Base-by-base conservation (phyloP, 2,329 filamentous ascomycete genomes). In the Fusarium sp. region DNA sequence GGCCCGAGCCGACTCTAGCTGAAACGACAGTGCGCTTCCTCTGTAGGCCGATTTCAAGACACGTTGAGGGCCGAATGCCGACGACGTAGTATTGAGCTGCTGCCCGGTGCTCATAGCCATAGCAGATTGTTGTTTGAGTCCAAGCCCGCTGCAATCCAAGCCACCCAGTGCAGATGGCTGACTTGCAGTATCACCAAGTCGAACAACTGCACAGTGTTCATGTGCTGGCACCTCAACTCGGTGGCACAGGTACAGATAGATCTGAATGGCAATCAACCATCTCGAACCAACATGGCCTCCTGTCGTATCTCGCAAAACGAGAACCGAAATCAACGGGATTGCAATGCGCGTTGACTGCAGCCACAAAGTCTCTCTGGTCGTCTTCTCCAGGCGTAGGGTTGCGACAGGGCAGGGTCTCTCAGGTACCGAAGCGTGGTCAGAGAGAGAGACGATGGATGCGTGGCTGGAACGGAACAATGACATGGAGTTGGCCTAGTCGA, bases 401-500 rank as follows among this genome's bases (percentile, higher is more conserved):
- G 50, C 50, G 50, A 32, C 50, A 39, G 30, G 54, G 56, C 50
- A 50, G 34, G 60, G 35, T 64, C 18, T 16, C 54, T 50, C 66
- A 62, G 52, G 67, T 70, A 67, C 62, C 32, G 61, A 56, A 68
- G 34, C 34, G 70, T 65, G 48, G 60, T 48, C 34, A 64, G 48
- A 27, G 50, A 27, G 50, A 59, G 52, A 43, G 60, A 39, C 43
- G 61, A 66, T 54, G 63, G 43, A 41, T 72, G 68, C 62, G 62
- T 74, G 72, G 71, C 68, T 70, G 67, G 57, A 58, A 54, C 60
- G 32, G 64, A 68, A 62, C 57, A 63, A 61, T 56, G 43, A 37
- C 56, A 62, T 43, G 59, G 45, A 62, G 60, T 27, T 32, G 41
- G 54, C 43, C 43, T 30, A 56, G 59, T 59, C 58, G 64, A 66